These are phyloP conservation scores for Wickerhamomyces alni DNA, from an alignment of 805 yeast genomes.

Conservation along the genomic window DNA sequence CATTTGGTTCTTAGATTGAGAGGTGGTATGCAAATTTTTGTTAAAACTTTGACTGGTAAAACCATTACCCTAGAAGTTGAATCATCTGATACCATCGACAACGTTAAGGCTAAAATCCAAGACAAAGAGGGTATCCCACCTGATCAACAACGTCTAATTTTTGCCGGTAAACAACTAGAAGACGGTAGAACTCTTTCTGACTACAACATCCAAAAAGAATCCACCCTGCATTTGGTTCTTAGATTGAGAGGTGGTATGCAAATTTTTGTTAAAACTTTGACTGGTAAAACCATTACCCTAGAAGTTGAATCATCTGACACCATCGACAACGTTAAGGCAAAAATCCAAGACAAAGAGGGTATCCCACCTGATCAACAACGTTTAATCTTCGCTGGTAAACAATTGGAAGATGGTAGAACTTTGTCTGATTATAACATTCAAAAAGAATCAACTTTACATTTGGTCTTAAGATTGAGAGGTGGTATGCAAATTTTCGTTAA, in stretches of 20 bases:
- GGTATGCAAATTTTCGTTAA: no score
- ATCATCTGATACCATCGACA: constrained; percentile 94
- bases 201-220: constrained; percentile 93
- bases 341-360: constrained; percentile 67
- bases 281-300: constrained; percentile 62
- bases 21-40: constrained; percentile 92
- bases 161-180: constrained; percentile 93
- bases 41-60: constrained; percentile 96
- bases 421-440: constrained; percentile 68
- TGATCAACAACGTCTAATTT: constrained; percentile 96
- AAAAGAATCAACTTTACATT: constrained; percentile 64
- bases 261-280: constrained; percentile 57
- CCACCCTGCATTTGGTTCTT: constrained; percentile 75
- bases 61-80: constrained; percentile 96
- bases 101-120: constrained; percentile 91
- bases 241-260: constrained; percentile 88
- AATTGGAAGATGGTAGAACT: constrained; percentile 67
- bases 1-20: constrained; percentile 82
- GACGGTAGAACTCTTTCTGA: constrained; percentile 92
- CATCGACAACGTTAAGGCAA: constrained; percentile 54
- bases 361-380: constrained; percentile 71
- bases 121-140: constrained; percentile 99
- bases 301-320: constrained; percentile 95
- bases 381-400: constrained; percentile 67
- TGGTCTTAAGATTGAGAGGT: constrained; percentile 72